Base-by-base conservation (phyloP, 2,329 filamentous ascomycete species). In the Claviceps humidiphila region DNA sequence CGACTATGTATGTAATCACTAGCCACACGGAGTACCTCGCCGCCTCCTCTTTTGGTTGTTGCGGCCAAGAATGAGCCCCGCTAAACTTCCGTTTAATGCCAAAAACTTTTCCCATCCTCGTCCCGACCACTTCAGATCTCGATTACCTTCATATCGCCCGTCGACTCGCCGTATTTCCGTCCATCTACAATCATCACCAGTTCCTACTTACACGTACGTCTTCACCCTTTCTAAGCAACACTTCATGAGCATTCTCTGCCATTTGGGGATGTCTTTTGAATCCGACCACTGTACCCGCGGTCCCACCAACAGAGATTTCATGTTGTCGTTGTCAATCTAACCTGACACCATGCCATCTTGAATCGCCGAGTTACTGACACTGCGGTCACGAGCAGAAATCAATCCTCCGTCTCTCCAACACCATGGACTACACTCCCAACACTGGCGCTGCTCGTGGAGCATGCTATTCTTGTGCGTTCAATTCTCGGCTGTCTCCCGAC, bases 381-480 rank as follows among this genome's bases (percentile, higher is more conserved):
- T 26, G 38, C 41, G 30, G 8, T 11, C 6, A 43, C 5, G 20
- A 37, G 47, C 14, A 51, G 30, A 51, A 47, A 38, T n/a, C 26
- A 37, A 37, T 34, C 16, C 5, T n/a, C 17, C n/a, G 3, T 24
- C 22, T n/a, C 11, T 37, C 13, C 26, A 38, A 47, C 44, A 53
- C 20, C 40, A 76, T 76, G 74, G 73, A 76, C 53, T 53, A 49
- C 41, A 38, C 49, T 51, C 41, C 53, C 39, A 53, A 55, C 30
- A 38, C 53, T 49, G 53, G 53, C 24, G 53, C 51, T 51, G 34
- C 47, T 53, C 70, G 68, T 57, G 73, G 74, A 61, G 69, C 72
- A 57, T 77, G 74, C 69, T 77, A 76, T 65, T 73, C 70, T 59
- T 75, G 72, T 75, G 61, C 73, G 72, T 71, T 45, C n/a, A 22